phyloP scores from a whole-genome alignment of 176 grass and related monocot species.

The Typha latifolia region DNA sequence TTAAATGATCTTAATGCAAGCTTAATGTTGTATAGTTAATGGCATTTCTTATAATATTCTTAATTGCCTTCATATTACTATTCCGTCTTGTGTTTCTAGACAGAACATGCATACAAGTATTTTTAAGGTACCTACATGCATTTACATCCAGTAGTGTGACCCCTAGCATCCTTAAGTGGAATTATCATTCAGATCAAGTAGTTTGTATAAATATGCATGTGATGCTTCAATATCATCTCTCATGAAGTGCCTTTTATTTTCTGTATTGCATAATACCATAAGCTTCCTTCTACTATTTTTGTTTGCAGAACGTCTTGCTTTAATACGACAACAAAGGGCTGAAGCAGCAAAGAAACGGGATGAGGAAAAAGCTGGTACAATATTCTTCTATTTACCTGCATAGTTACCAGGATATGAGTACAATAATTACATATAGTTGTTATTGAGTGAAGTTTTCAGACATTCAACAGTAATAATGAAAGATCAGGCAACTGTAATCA shows the following conservation, averaged over 20 bases:
- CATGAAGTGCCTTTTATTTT: neutral
- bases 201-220: no score
- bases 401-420: neutral
- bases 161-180: no score
- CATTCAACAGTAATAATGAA: no score
- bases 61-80: no score
- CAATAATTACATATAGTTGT: neutral
- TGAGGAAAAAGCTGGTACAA: conserved; percentile 75
- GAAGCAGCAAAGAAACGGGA: conserved; percentile 82
- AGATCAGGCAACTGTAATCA: no score
- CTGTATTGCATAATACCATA: neutral
- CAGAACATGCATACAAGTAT: no score
- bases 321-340: conserved; percentile 63
- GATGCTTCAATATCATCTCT: neutral
- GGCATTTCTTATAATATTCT: no score
- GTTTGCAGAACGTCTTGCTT: conserved; percentile 52
- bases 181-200: no score
- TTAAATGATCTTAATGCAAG: neutral
- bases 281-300: conserved; percentile 3
- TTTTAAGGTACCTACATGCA: no score
- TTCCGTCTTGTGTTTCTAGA: no score
- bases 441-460: neutral
- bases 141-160: no score
- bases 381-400: conserved; percentile 6
- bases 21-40: neutral